phyloP scores from a whole-genome alignment of 768 basidiomycete species.

The Trametes cingulata region DNA sequence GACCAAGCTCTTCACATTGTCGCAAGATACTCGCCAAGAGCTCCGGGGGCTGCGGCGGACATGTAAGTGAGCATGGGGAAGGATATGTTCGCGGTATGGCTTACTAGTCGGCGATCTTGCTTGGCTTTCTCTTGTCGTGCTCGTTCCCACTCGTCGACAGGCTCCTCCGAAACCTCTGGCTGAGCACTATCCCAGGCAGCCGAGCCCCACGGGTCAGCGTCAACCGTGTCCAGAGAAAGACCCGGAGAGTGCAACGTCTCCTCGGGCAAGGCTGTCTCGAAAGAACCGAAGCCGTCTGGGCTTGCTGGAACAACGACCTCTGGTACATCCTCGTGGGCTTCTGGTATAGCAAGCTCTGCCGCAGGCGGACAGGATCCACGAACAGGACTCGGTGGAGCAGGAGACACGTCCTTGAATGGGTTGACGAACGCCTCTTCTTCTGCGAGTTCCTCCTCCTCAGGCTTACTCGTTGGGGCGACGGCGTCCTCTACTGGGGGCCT shows the following conservation, averaged over 20 bases:
- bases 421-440: not conserved
- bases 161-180: slow-evolving; percentile 25
- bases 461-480: not conserved
- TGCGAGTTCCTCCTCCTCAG: not conserved
- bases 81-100: slow-evolving; percentile 29
- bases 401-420: not conserved
- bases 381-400: not conserved
- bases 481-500: slow-evolving; percentile 18
- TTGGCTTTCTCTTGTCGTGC: slow-evolving; percentile 59
- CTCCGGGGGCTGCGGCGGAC: slow-evolving; percentile 59
- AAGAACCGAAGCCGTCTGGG: slow-evolving; percentile 59
- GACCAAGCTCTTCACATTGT: slow-evolving; percentile 52
- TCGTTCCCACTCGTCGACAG: slow-evolving; percentile 66
- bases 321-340: slow-evolving; percentile 6
- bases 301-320: slow-evolving; percentile 32
- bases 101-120: slow-evolving; percentile 64
- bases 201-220: slow-evolving; percentile 32
- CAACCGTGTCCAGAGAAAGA: slow-evolving; percentile 26
- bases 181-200: slow-evolving; percentile 31
- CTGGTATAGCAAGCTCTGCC: slow-evolving; percentile 1
- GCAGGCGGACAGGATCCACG: not conserved
- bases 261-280: slow-evolving; percentile 49
- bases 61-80: slow-evolving; percentile 5
- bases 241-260: slow-evolving; percentile 40
- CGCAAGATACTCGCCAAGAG: slow-evolving; percentile 56